Evolutionary conservation across 1,139 yeast species (phyloP).

Genomic region (Ogataea hybrid): DNA sequence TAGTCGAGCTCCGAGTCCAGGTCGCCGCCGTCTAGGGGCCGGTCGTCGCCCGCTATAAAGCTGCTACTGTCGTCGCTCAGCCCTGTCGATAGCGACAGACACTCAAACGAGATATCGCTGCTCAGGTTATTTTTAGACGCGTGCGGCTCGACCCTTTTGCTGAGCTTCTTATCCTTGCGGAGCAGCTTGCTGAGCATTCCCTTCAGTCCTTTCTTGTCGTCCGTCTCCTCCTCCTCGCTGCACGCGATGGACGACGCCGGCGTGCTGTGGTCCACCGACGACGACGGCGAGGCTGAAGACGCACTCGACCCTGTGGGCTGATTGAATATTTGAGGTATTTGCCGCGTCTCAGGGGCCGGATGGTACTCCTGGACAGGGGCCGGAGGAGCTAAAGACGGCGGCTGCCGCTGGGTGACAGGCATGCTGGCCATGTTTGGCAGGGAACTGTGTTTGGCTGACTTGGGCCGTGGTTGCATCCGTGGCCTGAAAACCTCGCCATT

Average conservation of each 20-base stretch:
- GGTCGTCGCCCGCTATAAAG: constrained; percentile 21
- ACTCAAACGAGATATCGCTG: neutral
- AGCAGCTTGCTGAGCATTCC: constrained; percentile 1
- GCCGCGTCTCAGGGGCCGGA: neutral
- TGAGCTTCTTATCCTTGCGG: neutral
- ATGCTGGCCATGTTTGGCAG: too few species aligned
- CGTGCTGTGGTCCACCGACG: constrained; percentile 23
- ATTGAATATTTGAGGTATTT: neutral
- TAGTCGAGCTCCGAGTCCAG: constrained; percentile 25
- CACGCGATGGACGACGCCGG: constrained; percentile 34
- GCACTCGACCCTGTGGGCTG: constrained; percentile 14
- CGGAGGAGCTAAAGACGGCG: too few species aligned
- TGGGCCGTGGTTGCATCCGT: too few species aligned
- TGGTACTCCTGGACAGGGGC: too few species aligned
- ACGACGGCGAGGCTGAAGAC: constrained; percentile 24
- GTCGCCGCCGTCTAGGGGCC: constrained; percentile 3
- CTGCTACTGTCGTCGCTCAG: constrained; percentile 14
- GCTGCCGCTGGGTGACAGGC: too few species aligned
- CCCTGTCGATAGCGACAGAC: neutral
- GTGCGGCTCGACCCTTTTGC: neutral
- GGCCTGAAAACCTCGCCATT: too few species aligned
- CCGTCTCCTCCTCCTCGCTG: constrained; percentile 15
- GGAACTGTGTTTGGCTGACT: too few species aligned
- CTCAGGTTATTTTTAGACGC: neutral
- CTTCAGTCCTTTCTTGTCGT: constrained; percentile 2